Conservation (phyloP, 75 land plant species). For the Gnetum montanum region DNA sequence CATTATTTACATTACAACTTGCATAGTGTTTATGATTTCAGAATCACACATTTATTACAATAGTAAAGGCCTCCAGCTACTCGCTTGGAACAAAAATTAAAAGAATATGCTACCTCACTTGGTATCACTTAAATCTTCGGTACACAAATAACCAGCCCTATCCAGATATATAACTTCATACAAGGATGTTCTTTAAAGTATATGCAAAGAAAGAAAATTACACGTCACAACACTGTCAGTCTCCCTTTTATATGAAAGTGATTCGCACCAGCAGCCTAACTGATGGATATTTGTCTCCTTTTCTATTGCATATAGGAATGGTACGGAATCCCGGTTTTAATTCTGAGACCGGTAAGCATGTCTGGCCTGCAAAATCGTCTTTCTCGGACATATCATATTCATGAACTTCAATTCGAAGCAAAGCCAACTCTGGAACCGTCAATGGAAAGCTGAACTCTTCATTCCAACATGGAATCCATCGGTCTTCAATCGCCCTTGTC, state of each 20-base stretch:
- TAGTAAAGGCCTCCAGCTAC: no score
- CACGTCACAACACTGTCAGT: conserved; percentile 15
- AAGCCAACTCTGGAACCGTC: conserved; percentile 66
- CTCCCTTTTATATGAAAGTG: conserved; percentile 12
- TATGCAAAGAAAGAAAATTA: no score
- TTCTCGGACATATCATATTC: conserved; percentile 63
- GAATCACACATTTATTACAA: no score
- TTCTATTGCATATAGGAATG: conserved; percentile 42
- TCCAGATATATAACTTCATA: no score
- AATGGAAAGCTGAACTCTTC: conserved; percentile 57
- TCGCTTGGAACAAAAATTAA: no score
- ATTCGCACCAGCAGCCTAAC: conserved; percentile 61
- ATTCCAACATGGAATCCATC: conserved; percentile 70
- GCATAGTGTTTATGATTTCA: no score
- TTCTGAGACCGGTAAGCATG: conserved; percentile 68
- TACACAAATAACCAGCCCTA: no score
- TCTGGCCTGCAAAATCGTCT: conserved; percentile 80
- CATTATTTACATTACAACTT: no score
- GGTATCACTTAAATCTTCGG: no score
- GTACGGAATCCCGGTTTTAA: conserved; percentile 57
- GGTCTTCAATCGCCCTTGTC: conserved; percentile 46
- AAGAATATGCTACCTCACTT: no score
- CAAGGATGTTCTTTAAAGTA: no score
- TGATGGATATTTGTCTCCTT: conserved; percentile 41
- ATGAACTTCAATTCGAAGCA: conserved; percentile 67